phyloP scores from a whole-genome alignment of 306 rosid genomes.

The Dryas octopetala region DNA sequence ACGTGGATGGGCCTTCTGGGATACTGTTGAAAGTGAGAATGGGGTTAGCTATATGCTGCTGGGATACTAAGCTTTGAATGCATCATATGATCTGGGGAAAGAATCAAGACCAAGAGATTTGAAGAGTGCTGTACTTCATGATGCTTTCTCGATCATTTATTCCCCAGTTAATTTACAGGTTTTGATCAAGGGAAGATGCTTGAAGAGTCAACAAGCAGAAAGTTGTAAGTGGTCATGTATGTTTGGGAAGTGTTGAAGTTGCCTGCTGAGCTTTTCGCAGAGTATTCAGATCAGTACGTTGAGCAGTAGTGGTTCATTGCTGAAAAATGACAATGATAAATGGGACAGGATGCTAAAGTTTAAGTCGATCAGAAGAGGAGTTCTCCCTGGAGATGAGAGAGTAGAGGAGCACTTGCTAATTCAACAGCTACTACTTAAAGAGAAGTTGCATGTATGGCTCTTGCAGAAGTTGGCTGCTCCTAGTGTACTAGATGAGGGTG shows the following conservation, averaged over 20 bases:
- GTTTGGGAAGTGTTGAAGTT: conserved; percentile 90
- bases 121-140: neutral
- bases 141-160: conserved; percentile 12
- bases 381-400: conserved; percentile 45
- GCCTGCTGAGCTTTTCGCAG: conserved; percentile 55
- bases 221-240: conserved; percentile 73
- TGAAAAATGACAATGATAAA: conserved; percentile 50
- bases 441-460: conserved; percentile 74
- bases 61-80: conserved; percentile 22
- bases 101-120: neutral
- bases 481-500: conserved; percentile 63
- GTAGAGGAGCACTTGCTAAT: conserved; percentile 55
- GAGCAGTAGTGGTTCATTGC: conserved; percentile 50
- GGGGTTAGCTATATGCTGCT: conserved; percentile 45
- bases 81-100: conserved; percentile 14
- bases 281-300: conserved; percentile 33
- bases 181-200: conserved; percentile 68
- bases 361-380: conserved; percentile 34
- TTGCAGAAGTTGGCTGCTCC: conserved; percentile 68
- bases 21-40: conserved; percentile 57
- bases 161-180: conserved; percentile 43
- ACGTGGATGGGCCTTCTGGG: conserved; percentile 62
- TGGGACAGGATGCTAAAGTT: conserved; percentile 61
- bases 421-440: conserved; percentile 62
- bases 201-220: conserved; percentile 53